Evolutionary conservation across 495 filamentous ascomycete species (phyloP), one percentile per base, ranked within the genome.

Genomic region (Hypoxylon fragiforme): DNA sequence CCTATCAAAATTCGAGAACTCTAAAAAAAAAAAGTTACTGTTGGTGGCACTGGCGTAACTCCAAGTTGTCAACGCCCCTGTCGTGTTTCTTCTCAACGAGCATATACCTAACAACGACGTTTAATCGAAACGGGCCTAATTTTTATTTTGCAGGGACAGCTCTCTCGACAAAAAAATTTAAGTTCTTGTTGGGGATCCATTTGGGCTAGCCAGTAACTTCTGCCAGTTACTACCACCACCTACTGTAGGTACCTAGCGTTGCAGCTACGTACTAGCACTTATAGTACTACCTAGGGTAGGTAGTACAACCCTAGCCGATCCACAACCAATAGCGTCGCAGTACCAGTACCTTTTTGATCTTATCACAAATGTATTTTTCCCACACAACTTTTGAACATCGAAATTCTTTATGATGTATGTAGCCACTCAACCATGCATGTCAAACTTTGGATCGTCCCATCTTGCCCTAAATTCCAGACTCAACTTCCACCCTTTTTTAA

Each of bases 131-230:
- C 35, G 20, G 38, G 51, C 35, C 42, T 63, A 66, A 56, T 62
- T 38, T 28, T 51, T 32, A 19, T 30, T 18, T 50, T 30, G 34
- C 44, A 54, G 44, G 54, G 37, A 53, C 37, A 62, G 51, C 59
- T 49, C 24, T 46, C 63, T 59, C 63, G 63, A 39, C 60, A 66
- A 50, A 66, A 53, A 66, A 49, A 52, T 54, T 54, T 62, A 64
- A 58, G 36, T 58, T 67, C 61, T 67, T 67, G 64, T 67, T 67
- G 64, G 64, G 64, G 60, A 64, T 67, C 54, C 51, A 51, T 52
- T 30, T 50, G 45, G 56, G 44, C 49, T 63, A 54, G 56, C 55
- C n/a, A n/a, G n/a, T n/a, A n/a, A n/a, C n/a, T n/a, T n/a, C n/a
- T n/a, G n/a, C n/a, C n/a, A n/a, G n/a, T n/a, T n/a, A n/a, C n/a